Evolutionary conservation across 495 filamentous ascomycete species (phyloP).

Genomic region (Penicillium argentinense): DNA sequence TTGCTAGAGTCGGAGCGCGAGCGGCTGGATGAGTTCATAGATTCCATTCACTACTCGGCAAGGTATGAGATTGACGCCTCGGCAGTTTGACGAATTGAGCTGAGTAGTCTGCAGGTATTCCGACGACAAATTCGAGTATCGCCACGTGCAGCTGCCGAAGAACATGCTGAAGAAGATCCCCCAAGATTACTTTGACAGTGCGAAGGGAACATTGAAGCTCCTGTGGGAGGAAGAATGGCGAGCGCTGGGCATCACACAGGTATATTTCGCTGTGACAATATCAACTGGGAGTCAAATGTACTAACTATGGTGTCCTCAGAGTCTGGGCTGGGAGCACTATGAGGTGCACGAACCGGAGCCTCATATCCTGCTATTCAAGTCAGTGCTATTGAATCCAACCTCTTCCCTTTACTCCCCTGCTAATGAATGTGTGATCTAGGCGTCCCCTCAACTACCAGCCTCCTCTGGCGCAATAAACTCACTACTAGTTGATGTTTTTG

Average conservation of each 20-base stretch:
- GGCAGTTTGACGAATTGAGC: too few relatives aligned
- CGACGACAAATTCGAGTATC: conserved; percentile 88
- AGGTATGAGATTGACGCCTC: conserved; percentile 61
- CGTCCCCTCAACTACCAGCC: conserved; percentile 85
- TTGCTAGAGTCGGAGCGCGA: conserved; percentile 78
- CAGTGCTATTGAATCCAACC: conserved; percentile 29
- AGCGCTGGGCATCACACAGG: conserved; percentile 93
- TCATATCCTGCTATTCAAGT: conserved; percentile 99
- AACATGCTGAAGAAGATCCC: conserved; percentile 97
- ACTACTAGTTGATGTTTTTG: conserved; percentile 11
- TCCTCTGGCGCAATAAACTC: conserved; percentile 48
- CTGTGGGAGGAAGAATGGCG: conserved; percentile 99
- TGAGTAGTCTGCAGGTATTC: conserved; percentile 79
- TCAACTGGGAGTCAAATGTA: not conserved
- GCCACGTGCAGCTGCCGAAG: conserved; percentile 96
- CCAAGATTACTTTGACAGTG: conserved; percentile 87
- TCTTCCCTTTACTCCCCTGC: not conserved
- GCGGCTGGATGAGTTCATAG: conserved; percentile 84
- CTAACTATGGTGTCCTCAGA: conserved; percentile 58
- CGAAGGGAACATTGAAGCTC: conserved; percentile 90
- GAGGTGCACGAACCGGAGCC: conserved; percentile 98
- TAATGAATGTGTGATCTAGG: conserved; percentile 45
- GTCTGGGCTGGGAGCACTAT: conserved; percentile 98
- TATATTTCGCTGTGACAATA: conserved; percentile 42
- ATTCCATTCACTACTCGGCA: conserved; percentile 92